These are phyloP conservation scores for Passiflora organensis DNA, from an alignment of 345 rosid species.

Conservation along the genomic window DNA sequence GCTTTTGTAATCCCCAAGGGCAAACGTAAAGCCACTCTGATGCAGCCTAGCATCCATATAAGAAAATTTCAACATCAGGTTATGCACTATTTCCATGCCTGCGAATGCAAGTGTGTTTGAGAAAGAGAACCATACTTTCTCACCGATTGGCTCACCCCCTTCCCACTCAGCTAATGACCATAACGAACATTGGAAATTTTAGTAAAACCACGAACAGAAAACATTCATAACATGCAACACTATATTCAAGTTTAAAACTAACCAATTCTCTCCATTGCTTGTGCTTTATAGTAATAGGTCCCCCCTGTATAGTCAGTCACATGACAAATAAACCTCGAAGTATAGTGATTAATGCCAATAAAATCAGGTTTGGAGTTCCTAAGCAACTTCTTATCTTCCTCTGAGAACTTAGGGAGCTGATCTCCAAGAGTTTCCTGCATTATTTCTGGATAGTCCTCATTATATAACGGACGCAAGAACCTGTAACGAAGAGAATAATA, in stretches of 20 bases:
- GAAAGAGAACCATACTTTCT: conserved; percentile 42
- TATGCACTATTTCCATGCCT: not conserved
- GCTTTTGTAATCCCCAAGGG: conserved; percentile 87
- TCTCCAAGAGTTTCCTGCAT: conserved; percentile 64
- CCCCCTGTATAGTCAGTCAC: conserved; percentile 36
- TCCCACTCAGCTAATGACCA: conserved; percentile 55
- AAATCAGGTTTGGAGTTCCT: conserved; percentile 55
- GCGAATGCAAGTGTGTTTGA: not conserved
- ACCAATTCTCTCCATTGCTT: conserved; percentile 64
- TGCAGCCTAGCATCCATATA: conserved; percentile 61
- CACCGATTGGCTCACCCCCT: conserved; percentile 73
- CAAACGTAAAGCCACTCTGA: conserved; percentile 85
- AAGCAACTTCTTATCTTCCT: conserved; percentile 62
- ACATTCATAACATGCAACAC: not conserved
- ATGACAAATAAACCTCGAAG: conserved; percentile 72
- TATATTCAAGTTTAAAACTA: conserved; percentile 8
- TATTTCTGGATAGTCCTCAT: conserved; percentile 75
- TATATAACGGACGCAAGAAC: conserved; percentile 73
- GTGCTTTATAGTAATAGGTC: conserved; percentile 47
- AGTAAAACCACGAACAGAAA: not conserved
- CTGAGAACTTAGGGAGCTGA: conserved; percentile 62
- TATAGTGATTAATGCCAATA: conserved; percentile 84
- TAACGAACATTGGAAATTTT: conserved; percentile 10
- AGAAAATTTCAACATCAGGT: conserved; percentile 17
- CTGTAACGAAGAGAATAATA: conserved; percentile 23